phyloP scores from a whole-genome alignment of 2,329 filamentous ascomycete species.

The Aspergillus sp. region DNA sequence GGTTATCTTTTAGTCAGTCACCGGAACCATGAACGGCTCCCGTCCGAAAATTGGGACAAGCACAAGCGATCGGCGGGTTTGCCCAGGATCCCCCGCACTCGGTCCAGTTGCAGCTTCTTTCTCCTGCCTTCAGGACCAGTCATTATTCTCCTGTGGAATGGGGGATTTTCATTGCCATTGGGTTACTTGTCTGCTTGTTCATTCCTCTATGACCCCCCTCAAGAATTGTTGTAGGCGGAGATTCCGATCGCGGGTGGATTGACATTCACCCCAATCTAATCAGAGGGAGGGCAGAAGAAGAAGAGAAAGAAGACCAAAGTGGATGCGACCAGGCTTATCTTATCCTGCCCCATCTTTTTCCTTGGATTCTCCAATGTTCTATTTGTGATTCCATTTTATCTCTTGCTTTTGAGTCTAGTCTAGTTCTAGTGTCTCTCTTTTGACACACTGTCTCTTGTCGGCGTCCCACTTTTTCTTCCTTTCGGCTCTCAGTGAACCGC shows the following conservation, averaged over 20 bases:
- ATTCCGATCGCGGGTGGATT: no score
- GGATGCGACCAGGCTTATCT: background rate
- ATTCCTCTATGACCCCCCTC: no score
- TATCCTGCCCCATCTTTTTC: background rate
- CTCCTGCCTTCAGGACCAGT: no score
- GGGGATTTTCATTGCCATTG: background rate
- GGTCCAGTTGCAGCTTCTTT: background rate
- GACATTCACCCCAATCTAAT: background rate
- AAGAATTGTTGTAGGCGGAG: no score
- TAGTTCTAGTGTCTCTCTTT: background rate
- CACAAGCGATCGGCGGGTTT: background rate
- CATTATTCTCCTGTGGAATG: background rate
- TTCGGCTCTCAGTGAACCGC: background rate
- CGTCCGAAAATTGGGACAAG: background rate
- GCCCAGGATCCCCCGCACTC: background rate
- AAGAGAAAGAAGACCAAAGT: background rate
- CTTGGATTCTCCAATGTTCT: no score
- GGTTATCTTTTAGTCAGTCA: background rate
- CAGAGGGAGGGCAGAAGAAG: background rate
- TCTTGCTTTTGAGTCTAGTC: background rate
- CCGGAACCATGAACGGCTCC: background rate
- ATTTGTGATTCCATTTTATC: no score
- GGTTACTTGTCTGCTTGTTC: background rate
- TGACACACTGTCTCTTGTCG: background rate
- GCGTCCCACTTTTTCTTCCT: background rate